Conservation (phyloP, 2,329 filamentous ascomycete species). For the Trichoderma hamatum region DNA sequence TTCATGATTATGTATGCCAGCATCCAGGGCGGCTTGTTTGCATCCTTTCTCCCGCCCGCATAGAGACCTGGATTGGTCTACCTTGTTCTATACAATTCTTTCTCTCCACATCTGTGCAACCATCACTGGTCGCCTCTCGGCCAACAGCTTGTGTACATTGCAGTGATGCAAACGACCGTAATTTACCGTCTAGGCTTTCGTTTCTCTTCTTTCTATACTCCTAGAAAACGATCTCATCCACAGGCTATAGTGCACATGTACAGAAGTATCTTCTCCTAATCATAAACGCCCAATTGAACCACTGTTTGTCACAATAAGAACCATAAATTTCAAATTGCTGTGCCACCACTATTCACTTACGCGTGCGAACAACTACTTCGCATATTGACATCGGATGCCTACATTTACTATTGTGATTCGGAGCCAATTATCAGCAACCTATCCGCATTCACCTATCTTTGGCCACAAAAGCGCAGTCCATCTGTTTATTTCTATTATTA, state of each 20-base stretch:
- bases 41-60: conserved; percentile 89
- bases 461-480: neutral
- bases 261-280: neutral
- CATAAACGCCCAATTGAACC: neutral
- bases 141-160: neutral
- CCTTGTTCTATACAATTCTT: neutral
- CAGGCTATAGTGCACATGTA: neutral
- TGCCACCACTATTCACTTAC: neutral
- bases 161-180: neutral
- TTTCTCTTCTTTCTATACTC: neutral
- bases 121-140: neutral
- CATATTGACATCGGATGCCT: neutral
- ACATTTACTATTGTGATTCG: neutral
- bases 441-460: neutral
- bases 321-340: neutral
- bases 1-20: conserved; percentile 81
- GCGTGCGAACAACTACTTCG: neutral
- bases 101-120: neutral
- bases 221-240: neutral
- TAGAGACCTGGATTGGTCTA: conserved; percentile 42
- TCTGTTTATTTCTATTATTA: neutral
- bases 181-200: neutral
- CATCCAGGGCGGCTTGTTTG: conserved; percentile 82
- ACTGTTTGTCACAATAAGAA: neutral
- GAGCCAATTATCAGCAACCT: neutral